Conservation (phyloP, 371 early-diverging fungal species). For the Aphelidium insulamus region DNA sequence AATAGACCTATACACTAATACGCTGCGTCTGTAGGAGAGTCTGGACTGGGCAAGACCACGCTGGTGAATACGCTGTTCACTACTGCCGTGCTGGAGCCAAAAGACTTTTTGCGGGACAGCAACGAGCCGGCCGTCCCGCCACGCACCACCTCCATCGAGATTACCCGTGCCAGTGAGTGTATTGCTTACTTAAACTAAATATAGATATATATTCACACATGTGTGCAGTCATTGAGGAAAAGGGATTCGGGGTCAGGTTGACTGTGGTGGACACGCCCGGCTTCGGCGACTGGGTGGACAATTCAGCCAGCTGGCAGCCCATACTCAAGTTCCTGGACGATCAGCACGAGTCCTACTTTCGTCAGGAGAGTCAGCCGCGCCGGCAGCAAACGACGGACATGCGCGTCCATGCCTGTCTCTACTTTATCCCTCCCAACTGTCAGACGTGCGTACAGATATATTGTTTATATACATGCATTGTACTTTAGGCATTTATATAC, state of each 20-base stretch:
- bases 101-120: slow-evolving; percentile 42
- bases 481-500: slow-evolving; percentile 2
- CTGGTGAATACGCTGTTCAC: slow-evolving; percentile 77
- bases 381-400: slow-evolving; percentile 64
- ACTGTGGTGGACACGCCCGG: slow-evolving; percentile 78
- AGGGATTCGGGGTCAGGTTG: slow-evolving; percentile 77
- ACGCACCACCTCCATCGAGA: slow-evolving; percentile 88
- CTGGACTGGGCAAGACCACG: slow-evolving; percentile 70
- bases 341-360: slow-evolving; percentile 78
- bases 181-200: no score
- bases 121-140: slow-evolving; percentile 59
- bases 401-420: slow-evolving; percentile 69
- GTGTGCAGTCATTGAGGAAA: no score
- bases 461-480: no score
- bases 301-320: slow-evolving; percentile 81
- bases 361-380: slow-evolving; percentile 51
- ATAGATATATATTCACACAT: no score
- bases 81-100: slow-evolving; percentile 61
- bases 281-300: slow-evolving; percentile 78
- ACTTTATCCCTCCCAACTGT: slow-evolving; percentile 75
- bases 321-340: slow-evolving; percentile 88
- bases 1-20: background rate
- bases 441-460: slow-evolving; percentile 31
- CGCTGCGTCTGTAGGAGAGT: slow-evolving; percentile 16
- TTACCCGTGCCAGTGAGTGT: slow-evolving; percentile 61